These are phyloP conservation scores for Aspergillus sp. DNA, from an alignment of 2,329 filamentous ascomycete genomes.

Conservation along the genomic window DNA sequence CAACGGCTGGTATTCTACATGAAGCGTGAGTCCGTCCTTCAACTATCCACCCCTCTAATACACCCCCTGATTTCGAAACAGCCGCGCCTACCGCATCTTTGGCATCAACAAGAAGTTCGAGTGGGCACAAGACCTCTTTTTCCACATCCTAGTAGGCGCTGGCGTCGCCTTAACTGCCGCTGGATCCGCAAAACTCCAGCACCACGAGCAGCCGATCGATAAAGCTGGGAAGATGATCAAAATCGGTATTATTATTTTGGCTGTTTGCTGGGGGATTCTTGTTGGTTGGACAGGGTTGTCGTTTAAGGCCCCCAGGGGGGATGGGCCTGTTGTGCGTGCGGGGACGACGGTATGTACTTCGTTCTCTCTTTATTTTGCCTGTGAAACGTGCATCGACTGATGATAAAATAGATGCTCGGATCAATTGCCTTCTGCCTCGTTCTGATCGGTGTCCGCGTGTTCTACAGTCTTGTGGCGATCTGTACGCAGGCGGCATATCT, in stretches of 20 bases:
- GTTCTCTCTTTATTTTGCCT: background rate
- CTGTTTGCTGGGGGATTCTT: conserved; percentile 6
- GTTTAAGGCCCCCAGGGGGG: conserved; percentile 1
- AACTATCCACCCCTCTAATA: too few relatives aligned
- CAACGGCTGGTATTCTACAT: conserved; percentile 26
- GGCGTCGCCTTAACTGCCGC: conserved; percentile 11
- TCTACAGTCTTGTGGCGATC: conserved; percentile 19
- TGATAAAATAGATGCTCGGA: conserved; percentile 6
- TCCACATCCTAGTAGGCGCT: conserved; percentile 11
- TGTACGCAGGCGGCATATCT: conserved; percentile 12
- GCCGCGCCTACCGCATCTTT: conserved; percentile 14
- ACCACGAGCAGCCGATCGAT: conserved; percentile 7
- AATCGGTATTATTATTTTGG: conserved; percentile 10
- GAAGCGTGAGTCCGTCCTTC: conserved; percentile 15
- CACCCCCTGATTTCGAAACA: conserved; percentile 7
- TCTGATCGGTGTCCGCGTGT: conserved; percentile 18
- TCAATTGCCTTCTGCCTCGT: conserved; percentile 10
- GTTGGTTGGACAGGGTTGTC: conserved; percentile 6
- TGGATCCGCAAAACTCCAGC: conserved; percentile 7
- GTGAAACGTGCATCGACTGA: background rate
- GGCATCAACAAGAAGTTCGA: conserved; percentile 1
- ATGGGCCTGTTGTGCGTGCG: background rate
- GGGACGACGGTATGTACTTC: background rate
- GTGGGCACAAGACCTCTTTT: conserved; percentile 3
- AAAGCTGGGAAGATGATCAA: conserved; percentile 6